Conservation (phyloP, 805 yeast genomes). For the Wickerhamiella nectarea region DNA sequence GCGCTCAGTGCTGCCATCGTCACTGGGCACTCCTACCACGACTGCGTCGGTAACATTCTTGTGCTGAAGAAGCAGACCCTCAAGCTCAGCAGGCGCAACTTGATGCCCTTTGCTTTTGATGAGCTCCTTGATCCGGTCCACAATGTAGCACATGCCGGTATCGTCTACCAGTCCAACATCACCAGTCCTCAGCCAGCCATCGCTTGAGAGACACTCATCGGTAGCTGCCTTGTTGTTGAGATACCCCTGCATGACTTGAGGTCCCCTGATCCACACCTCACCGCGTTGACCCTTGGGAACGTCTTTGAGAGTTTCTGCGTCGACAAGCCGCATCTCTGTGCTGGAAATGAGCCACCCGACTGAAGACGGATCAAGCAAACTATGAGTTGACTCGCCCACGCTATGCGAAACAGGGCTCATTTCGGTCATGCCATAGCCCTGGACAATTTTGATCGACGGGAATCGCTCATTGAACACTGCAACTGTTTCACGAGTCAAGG, state of each 20-base stretch:
- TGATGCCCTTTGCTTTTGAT: constrained; percentile 69
- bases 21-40: constrained; percentile 58
- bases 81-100: constrained; percentile 89
- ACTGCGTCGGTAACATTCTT: constrained; percentile 75
- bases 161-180: constrained; percentile 34
- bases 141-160: constrained; percentile 32
- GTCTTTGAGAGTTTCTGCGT: constrained; percentile 31
- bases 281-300: constrained; percentile 39
- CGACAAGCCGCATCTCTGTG: constrained; percentile 37
- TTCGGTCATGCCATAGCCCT: constrained; percentile 42
- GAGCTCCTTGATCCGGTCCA: constrained; percentile 54
- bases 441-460: constrained; percentile 14
- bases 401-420: constrained; percentile 41
- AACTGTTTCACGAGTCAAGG: constrained; percentile 24
- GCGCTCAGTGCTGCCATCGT: constrained; percentile 69
- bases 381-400: constrained; percentile 26
- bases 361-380: constrained; percentile 34
- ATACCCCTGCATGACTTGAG: constrained; percentile 40
- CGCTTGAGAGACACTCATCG: constrained; percentile 30
- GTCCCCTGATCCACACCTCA: constrained; percentile 44
- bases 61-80: constrained; percentile 65
- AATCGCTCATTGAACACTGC: constrained; percentile 10
- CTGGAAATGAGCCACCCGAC: constrained; percentile 34
- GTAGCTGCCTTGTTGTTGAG: constrained; percentile 39
- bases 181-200: constrained; percentile 49